Base-by-base conservation (phyloP, 257 asterid species). In the Sherardia arvensis region DNA sequence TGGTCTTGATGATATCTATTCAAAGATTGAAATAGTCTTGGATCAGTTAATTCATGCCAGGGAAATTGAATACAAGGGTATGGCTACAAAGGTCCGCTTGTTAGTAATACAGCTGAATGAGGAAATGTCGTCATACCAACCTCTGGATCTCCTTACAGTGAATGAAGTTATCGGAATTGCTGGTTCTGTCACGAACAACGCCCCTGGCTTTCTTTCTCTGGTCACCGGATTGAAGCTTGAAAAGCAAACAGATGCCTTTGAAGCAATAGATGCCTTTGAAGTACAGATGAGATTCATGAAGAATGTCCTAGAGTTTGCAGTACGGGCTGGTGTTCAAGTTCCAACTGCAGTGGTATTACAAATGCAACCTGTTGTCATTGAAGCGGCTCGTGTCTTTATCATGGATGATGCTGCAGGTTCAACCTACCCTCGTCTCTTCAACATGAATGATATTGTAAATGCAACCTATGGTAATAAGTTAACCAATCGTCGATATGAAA, bases 401-500 rank as follows among this genome's bases (percentile, higher is more conserved):
- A n/a, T n/a, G n/a, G n/a, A n/a, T n/a, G n/a, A n/a, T n/a, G n/a
- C n/a, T n/a, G n/a, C n/a, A n/a, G n/a, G n/a, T n/a, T n/a, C n/a
- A n/a, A n/a, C n/a, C n/a, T n/a, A n/a, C n/a, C n/a, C n/a, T n/a
- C n/a, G n/a, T n/a, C n/a, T n/a, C n/a, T n/a, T n/a, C n/a, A n/a
- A n/a, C n/a, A n/a, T n/a, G n/a, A n/a, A n/a, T n/a, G n/a, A n/a
- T n/a, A n/a, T n/a, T n/a, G n/a, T n/a, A n/a, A n/a, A n/a, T n/a
- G n/a, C n/a, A n/a, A n/a, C n/a, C n/a, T n/a, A n/a, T 20, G 7
- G 0, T 11, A 12, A 18, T 7, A 17, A 2, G 14, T 57, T 9
- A 2, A 0, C 0, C 4, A n/a, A 36, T 3, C 4, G 0, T 8
- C 22, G 10, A 57, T 22, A 4, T 1, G 0, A 1, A 0, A 7